phyloP scores from a whole-genome alignment of 192 early-diverging fungal species.

The Diversispora epigaea region DNA sequence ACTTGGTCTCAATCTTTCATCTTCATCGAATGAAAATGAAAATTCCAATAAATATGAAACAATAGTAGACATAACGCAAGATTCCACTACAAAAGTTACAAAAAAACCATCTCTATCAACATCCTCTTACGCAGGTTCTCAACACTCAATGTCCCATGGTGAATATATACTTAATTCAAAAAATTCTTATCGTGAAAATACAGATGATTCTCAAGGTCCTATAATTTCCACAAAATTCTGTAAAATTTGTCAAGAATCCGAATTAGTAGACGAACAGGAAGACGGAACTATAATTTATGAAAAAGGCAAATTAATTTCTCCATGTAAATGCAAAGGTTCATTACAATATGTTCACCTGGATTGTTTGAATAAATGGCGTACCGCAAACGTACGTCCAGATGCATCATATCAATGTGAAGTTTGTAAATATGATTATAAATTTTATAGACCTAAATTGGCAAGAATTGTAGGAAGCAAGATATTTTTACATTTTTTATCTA shows the following conservation, averaged over 20 bases:
- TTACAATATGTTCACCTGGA: slow-evolving; percentile 26
- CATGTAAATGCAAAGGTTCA: slow-evolving; percentile 31
- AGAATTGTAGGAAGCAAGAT: background rate
- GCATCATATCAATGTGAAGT: slow-evolving; percentile 25
- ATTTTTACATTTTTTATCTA: background rate
- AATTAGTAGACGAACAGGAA: background rate
- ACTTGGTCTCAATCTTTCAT: too few species aligned
- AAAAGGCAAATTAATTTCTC: slow-evolving; percentile 14
- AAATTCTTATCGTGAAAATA: too few species aligned
- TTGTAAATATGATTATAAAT: slow-evolving; percentile 24
- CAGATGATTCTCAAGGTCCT: too few species aligned
- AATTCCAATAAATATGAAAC: too few species aligned
- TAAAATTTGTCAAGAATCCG: slow-evolving; percentile 27
- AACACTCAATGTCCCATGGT: too few species aligned
- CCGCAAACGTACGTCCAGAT: background rate
- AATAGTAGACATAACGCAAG: too few species aligned
- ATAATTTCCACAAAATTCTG: background rate
- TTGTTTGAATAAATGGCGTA: slow-evolving; percentile 24
- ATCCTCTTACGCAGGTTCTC: too few species aligned
- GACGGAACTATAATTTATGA: background rate
- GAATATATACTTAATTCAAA: too few species aligned
- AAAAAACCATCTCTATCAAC: too few species aligned
- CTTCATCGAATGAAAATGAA: too few species aligned
- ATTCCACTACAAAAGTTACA: too few species aligned
- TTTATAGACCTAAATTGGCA: slow-evolving; percentile 13